These are phyloP conservation scores for Trichomonascus vanleenenianus DNA, from an alignment of 805 yeast species.

Conservation along the genomic window DNA sequence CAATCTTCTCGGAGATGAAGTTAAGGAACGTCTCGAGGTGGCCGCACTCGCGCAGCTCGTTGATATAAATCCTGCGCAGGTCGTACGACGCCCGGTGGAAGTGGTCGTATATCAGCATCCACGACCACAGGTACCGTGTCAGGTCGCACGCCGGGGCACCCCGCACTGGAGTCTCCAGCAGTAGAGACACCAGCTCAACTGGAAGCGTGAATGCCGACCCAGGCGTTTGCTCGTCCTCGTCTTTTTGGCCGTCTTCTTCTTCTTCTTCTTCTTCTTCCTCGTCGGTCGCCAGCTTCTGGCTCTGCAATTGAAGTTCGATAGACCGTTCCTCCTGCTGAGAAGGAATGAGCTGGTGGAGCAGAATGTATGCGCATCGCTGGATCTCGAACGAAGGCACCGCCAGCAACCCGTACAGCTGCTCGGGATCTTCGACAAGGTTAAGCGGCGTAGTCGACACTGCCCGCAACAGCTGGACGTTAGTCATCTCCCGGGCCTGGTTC, in stretches of 20 bases:
- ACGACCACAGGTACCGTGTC: slow-evolving; percentile 33
- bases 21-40: slow-evolving; percentile 44
- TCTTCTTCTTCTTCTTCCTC: slow-evolving; percentile 21
- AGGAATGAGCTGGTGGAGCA: slow-evolving; percentile 13
- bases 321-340: slow-evolving; percentile 19
- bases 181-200: slow-evolving; percentile 30
- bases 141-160: slow-evolving; percentile 6
- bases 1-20: slow-evolving; percentile 37
- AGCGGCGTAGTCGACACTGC: slow-evolving; percentile 7
- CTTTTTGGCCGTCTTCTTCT: slow-evolving; percentile 13
- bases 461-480: slow-evolving; percentile 6
- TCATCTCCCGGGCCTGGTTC: slow-evolving; percentile 4
- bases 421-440: slow-evolving; percentile 5
- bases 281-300: slow-evolving; percentile 24
- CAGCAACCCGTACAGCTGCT: slow-evolving; percentile 29
- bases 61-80: slow-evolving; percentile 52
- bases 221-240: slow-evolving; percentile 16
- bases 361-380: slow-evolving; percentile 16
- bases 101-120: slow-evolving; percentile 56
- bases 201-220: slow-evolving; percentile 30
- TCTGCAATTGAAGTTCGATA: slow-evolving; percentile 36
- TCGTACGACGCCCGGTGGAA: slow-evolving; percentile 59
- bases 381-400: slow-evolving; percentile 22
- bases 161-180: slow-evolving; percentile 15
- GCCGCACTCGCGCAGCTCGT: slow-evolving; percentile 44